Conservation (phyloP, 2,329 filamentous ascomycete species). For the Stromatinia cepivora region DNA sequence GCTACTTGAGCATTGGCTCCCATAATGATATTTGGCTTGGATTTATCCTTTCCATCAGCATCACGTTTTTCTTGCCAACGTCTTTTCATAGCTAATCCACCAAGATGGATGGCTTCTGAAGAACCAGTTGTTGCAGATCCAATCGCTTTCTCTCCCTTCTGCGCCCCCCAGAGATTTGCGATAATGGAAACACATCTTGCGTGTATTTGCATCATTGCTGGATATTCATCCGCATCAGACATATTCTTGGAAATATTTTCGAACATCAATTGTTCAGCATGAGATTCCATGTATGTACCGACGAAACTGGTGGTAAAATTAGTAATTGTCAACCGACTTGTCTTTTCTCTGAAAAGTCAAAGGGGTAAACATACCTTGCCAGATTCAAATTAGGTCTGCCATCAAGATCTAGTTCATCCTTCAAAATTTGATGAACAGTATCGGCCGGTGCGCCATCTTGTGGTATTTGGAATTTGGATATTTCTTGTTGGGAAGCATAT, state of each 20-base stretch:
- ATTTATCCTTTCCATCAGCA: constrained; percentile 60
- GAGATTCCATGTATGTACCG: constrained; percentile 69
- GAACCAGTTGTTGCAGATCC: constrained; percentile 71
- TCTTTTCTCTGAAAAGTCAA: neutral
- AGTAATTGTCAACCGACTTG: neutral
- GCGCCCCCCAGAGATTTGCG: constrained; percentile 63
- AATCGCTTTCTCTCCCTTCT: constrained; percentile 62
- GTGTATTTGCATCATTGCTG: constrained; percentile 60
- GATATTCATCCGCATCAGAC: constrained; percentile 68
- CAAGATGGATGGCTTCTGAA: constrained; percentile 69
- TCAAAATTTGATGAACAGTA: constrained; percentile 64
- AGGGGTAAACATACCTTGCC: constrained; percentile 48
- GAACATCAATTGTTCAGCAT: constrained; percentile 63
- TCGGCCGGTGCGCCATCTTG: constrained; percentile 59
- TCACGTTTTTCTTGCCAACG: constrained; percentile 66
- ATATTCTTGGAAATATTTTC: constrained; percentile 72
- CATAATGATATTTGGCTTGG: constrained; percentile 72
- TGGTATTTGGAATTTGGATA: constrained; percentile 61
- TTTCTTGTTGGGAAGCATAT: constrained; percentile 55
- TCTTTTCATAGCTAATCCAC: constrained; percentile 72
- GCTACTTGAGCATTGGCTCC: constrained; percentile 72
- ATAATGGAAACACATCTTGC: constrained; percentile 69
- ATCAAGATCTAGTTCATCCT: constrained; percentile 63
- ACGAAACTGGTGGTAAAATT: constrained; percentile 55
- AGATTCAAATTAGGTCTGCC: constrained; percentile 68